A percentile compares a stretch with the other conserved stretches of the same genome.
These are phyloP conservation scores for Trichoderma orchidacearum DNA, from an alignment of 495 filamentous ascomycete genomes.

Conservation along the genomic window DNA sequence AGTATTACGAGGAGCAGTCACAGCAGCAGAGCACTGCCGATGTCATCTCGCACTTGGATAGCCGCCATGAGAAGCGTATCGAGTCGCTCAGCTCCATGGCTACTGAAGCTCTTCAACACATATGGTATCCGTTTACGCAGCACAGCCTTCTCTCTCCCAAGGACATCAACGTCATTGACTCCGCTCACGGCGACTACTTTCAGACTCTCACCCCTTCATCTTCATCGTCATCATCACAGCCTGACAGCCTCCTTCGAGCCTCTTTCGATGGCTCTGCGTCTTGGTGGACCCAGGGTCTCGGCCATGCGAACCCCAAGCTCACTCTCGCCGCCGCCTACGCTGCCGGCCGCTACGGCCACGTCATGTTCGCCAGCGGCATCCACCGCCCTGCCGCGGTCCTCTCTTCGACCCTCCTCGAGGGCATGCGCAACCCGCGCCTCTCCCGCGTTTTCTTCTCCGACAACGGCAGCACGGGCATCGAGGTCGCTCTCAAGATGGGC, in stretches of 20 bases:
- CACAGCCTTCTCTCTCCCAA: conserved; percentile 44
- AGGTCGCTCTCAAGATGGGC: conserved; percentile 73
- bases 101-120: conserved; percentile 36
- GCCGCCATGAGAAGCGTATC: conserved; percentile 37
- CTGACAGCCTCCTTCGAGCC: conserved; percentile 31
- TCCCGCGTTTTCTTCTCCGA: conserved; percentile 62
- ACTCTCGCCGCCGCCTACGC: conserved; percentile 62
- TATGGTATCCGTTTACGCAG: conserved; percentile 79
- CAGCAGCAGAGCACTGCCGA: conserved; percentile 9
- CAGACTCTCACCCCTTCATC: conserved; percentile 31
- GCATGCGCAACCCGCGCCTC: conserved; percentile 44
- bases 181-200: conserved; percentile 62
- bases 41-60: conserved; percentile 31
- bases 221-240: not conserved
- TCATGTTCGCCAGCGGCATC: conserved; percentile 65
- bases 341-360: conserved; percentile 70
- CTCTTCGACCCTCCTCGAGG: conserved; percentile 43
- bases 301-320: conserved; percentile 55
- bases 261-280: conserved; percentile 69
- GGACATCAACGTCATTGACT: conserved; percentile 58
- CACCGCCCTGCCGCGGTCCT: conserved; percentile 58
- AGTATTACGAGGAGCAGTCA: conserved; percentile 44
- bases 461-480: conserved; percentile 66
- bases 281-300: conserved; percentile 79
- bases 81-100: conserved; percentile 44